These are phyloP conservation scores for Cardamine occulta DNA, from an alignment of 345 rosid species.

Conservation along the genomic window DNA sequence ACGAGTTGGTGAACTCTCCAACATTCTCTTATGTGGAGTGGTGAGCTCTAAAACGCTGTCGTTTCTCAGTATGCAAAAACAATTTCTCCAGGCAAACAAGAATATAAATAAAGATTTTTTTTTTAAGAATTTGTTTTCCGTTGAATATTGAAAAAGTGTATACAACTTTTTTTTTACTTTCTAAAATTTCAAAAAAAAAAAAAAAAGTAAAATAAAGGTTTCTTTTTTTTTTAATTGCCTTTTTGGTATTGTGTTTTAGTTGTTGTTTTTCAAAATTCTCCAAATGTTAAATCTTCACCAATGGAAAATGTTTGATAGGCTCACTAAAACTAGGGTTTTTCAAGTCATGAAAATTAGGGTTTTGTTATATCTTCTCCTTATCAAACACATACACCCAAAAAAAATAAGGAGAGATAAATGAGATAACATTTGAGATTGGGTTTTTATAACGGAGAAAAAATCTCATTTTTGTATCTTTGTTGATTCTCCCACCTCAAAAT, in stretches of 20 bases:
- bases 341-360: conserved; percentile 12
- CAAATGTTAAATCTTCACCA: conserved; percentile 2
- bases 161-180: too few species aligned
- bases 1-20: conserved; percentile 18
- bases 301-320: neutral
- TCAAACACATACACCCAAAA: neutral
- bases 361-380: conserved; percentile 4
- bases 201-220: too few species aligned
- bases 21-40: neutral
- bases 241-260: neutral
- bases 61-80: neutral
- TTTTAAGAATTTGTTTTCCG: neutral
- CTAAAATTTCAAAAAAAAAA: too few species aligned
- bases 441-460: neutral
- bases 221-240: neutral
- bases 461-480: conserved; percentile 27
- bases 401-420: neutral
- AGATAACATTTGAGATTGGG: conserved; percentile 15
- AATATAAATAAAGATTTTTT: neutral
- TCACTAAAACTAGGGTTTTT: conserved; percentile 17
- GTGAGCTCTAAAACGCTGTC: neutral
- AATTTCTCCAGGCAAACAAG: neutral
- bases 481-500: conserved; percentile 16
- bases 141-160: neutral
- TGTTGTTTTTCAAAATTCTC: neutral